Base-by-base conservation (phyloP, 768 basidiomycete species). In the Lactifluus hygrophoroides region DNA sequence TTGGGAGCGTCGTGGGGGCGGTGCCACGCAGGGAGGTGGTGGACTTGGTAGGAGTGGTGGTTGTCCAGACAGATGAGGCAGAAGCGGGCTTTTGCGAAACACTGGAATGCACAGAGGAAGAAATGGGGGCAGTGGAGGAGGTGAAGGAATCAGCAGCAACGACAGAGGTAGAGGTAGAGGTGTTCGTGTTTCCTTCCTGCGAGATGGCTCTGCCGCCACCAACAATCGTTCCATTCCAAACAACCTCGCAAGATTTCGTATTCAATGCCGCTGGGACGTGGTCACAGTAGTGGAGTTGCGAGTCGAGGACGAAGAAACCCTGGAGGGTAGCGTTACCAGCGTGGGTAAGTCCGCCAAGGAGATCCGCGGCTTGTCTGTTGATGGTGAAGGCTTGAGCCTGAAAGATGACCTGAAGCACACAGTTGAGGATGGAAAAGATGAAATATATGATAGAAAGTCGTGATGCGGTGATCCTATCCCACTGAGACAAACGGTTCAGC, bases 381-480 rank as follows among this genome's bases (percentile, higher is more conserved):
- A 80, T 80, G 13, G 74, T 74, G 73, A 84, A 85, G 11, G 84
- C 87, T 53, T 77, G 77, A 51, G 77, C 78, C 71, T 90, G 88
- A 46, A 91, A 75, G 27, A 78, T 74, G 62, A 89, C 74, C 70
- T 90, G 88, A 58, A 88, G 68, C 56, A 78, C 63, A 64, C 84
- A 88, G 68, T 89, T 85, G 45, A 81, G 49, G 51, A 85, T 56
- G 21, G 88, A 84, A 68, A 89, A 86, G 44, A 76, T 54, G 66
- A 88, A 81, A 69, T 88, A 91, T 66, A 81, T 66, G 60, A 77
- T 73, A 19, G 88, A 84, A 53, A 86, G 74, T 37, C 76, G 77
- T 48, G 87, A 86, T 66, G 83, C 81, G 21, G 85, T 84, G 65
- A 89, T 73, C 56, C 86, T 80, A 56, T 80, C 76, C 83, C 84